phyloP scores from a whole-genome alignment of 768 basidiomycete species.

The Ramaria sp. region DNA sequence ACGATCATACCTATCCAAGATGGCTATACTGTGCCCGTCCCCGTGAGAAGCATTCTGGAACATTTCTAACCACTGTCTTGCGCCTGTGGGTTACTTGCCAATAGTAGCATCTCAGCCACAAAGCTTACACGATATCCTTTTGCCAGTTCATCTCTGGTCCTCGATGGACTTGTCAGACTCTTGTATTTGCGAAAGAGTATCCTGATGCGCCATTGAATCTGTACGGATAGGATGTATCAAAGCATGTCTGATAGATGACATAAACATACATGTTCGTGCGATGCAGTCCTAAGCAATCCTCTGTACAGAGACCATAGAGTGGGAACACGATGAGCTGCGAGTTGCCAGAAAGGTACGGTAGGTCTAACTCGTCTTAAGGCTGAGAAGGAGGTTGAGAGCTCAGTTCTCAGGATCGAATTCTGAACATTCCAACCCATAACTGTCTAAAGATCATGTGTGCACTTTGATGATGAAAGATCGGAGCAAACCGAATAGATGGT shows the following conservation, averaged over 20 bases:
- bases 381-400: conserved; percentile 24
- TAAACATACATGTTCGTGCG: conserved; percentile 37
- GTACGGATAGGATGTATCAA: conserved; percentile 1
- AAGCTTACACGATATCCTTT: conserved; percentile 46
- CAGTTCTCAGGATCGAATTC: neutral
- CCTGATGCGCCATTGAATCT: conserved; percentile 52
- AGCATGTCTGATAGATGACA: neutral
- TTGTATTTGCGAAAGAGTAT: conserved; percentile 41
- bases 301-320: conserved; percentile 73
- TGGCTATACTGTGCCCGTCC: conserved; percentile 30
- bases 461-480: neutral
- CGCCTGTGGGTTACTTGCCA: neutral
- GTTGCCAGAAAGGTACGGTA: conserved; percentile 52
- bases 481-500: neutral
- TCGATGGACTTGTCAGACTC: conserved; percentile 40
- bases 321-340: conserved; percentile 63
- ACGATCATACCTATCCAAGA: conserved; percentile 47
- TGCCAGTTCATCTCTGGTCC: conserved; percentile 34
- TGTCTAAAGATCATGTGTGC: neutral
- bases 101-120: neutral
- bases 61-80: conserved; percentile 44
- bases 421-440: too few species aligned
- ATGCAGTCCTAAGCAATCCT: conserved; percentile 43
- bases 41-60: conserved; percentile 46
- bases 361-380: conserved; percentile 49